A percentile compares a stretch with the other conserved stretches of the same genome.
These are phyloP conservation scores for Botrytis paeoniae DNA, from an alignment of 2,329 filamentous ascomycete genomes.

Conservation along the genomic window DNA sequence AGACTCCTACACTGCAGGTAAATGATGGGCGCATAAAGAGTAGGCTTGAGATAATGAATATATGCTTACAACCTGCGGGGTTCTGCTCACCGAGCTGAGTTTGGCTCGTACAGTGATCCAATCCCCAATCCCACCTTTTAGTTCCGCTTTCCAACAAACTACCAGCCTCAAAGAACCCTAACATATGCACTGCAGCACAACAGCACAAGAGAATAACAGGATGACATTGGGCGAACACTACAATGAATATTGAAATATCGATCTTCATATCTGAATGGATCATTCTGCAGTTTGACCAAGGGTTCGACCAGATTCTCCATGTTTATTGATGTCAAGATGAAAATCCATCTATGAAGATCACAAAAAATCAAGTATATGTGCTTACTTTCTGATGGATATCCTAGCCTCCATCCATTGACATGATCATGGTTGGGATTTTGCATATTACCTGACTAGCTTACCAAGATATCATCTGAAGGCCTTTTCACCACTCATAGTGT, in stretches of 20 bases:
- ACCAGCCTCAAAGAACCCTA: neutral
- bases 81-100: constrained; percentile 9
- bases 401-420: neutral
- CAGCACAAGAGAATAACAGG: neutral
- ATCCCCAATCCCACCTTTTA: constrained; percentile 4
- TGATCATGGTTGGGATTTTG: neutral
- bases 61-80: neutral
- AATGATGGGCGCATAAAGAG: neutral
- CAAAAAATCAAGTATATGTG: neutral
- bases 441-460: neutral
- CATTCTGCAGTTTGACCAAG: neutral
- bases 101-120: constrained; percentile 1
- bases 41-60: neutral
- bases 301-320: neutral
- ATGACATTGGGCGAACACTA: neutral
- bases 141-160: neutral
- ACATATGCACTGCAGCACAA: constrained; percentile 3
- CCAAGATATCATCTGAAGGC: neutral
- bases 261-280: constrained; percentile 4
- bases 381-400: neutral
- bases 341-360: neutral
- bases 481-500: neutral
- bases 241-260: neutral
- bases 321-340: neutral
- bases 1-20: neutral